A percentile compares a stretch with the other conserved stretches of the same genome.
Conservation (phyloP, 2,329 filamentous ascomycete genomes). For the Hirsutella minnesotensis region DNA sequence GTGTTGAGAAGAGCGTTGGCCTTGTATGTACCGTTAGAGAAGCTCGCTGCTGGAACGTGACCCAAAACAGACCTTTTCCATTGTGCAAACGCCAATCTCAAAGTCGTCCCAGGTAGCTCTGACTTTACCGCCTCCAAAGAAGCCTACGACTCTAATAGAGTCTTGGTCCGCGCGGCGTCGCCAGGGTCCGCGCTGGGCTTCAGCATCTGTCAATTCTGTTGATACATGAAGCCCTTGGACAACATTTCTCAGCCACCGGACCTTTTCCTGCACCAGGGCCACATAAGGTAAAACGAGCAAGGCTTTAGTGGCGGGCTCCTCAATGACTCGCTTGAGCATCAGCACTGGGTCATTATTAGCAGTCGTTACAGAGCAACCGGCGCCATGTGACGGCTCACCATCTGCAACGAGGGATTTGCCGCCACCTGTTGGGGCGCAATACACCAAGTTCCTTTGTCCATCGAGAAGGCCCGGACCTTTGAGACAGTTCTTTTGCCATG, state of each 20-base stretch:
- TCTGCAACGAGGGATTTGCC: conserved; percentile 67
- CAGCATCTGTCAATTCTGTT: conserved; percentile 17
- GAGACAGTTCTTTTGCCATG: conserved; percentile 69
- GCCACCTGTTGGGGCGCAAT: conserved; percentile 66
- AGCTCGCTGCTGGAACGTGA: neutral
- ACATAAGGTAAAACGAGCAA: conserved; percentile 67
- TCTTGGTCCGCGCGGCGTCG: conserved; percentile 43
- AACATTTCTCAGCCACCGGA: conserved; percentile 58
- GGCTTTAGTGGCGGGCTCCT: conserved; percentile 51
- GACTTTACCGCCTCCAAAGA: conserved; percentile 62
- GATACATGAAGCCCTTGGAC: conserved; percentile 36
- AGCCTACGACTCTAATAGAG: conserved; percentile 54
- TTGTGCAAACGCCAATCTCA: conserved; percentile 68
- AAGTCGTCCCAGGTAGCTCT: conserved; percentile 59
- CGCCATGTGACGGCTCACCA: conserved; percentile 17
- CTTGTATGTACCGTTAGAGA: conserved; percentile 22
- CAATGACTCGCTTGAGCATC: conserved; percentile 60
- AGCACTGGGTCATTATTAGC: conserved; percentile 34
- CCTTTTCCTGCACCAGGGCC: conserved; percentile 68
- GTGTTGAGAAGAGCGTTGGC: conserved; percentile 64
- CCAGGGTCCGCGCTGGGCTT: conserved; percentile 32
- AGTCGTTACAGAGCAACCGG: neutral
- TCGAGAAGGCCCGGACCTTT: conserved; percentile 52
- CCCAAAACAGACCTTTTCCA: conserved; percentile 47
- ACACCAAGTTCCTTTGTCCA: conserved; percentile 61